Base-by-base conservation (phyloP, 1,284 basidiomycete species). In the Moesziomyces sp. region DNA sequence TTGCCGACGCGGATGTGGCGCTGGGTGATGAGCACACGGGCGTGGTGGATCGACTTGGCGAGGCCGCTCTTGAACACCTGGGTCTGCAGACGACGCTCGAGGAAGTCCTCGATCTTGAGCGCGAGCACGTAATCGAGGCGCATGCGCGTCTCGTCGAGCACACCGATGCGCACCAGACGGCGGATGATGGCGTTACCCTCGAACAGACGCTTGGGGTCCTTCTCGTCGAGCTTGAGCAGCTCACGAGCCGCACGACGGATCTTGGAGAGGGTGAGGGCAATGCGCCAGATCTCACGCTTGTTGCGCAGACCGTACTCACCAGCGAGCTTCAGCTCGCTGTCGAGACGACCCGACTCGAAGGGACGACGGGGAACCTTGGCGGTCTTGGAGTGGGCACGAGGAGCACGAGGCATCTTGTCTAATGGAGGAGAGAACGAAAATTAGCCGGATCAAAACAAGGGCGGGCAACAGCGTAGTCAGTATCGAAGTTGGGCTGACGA, bases 211-310 rank as follows among this genome's bases (percentile, higher is more conserved):
- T 98, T 99, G 85, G 96, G 94, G 88, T 99, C 97, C 87, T 99
- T 99, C 87, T 92, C 92, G 84, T 99, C 96, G 87, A 99, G 94
- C 90, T 99, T 99, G 87, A 99, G 92, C 76, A 99, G 92, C 88
- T 99, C 96, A 92, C 96, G 96, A 78, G 96, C 97, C 73, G 96
- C 97, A 92, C 97, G 94, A 89, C 96, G 95, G 86, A 99, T 99
- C 90, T 99, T 98, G 85, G 97, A 99, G 68, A 99, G 91, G 85
- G 77, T 79, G 84, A 99, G 91, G 86, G 94, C 91, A 86, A 99
- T 98, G 85, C 97, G 93, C 96, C 96, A 99, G 88, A 99, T 98
- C 89, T 99, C 96, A 85, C 94, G 93, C 90, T 99, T 99, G 93
- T 98, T 99, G 87, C 95, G 93, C 84, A 99, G 93, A 87, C 96